A percentile compares a stretch with the other conserved stretches of the same genome.
Conservation (phyloP, 192 early-diverging fungal genomes). For the Umbelopsis ramanniana region DNA sequence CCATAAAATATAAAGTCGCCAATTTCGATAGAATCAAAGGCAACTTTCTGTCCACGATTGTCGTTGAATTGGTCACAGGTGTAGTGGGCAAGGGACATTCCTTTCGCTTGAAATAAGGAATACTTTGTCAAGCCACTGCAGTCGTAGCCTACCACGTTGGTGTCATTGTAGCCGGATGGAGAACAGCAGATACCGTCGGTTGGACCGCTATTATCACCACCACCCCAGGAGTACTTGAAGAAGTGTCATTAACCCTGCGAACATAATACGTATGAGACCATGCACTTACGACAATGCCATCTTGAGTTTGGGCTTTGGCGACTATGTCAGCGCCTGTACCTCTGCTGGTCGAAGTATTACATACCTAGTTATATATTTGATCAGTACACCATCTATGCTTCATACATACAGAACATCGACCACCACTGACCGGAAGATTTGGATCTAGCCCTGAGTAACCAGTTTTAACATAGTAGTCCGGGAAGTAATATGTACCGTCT, state of each 20-base stretch:
- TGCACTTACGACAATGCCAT: neutral
- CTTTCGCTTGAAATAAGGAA: neutral
- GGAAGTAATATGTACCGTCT: constrained; percentile 3
- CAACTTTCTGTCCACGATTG: constrained; percentile 3
- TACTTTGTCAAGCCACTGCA: constrained; percentile 22
- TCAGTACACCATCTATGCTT: too few relatives aligned
- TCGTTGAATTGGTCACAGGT: constrained; percentile 22
- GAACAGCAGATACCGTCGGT: constrained; percentile 11
- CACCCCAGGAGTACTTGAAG: constrained; percentile 2
- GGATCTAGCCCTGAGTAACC: constrained; percentile 6
- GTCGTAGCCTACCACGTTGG: constrained; percentile 4
- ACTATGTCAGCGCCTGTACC: neutral
- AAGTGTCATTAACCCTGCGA: neutral
- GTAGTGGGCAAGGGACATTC: constrained; percentile 1
- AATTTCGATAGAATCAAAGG: neutral
- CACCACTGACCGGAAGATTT: neutral
- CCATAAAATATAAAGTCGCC: constrained; percentile 21
- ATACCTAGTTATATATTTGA: too few relatives aligned
- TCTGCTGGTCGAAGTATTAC: neutral
- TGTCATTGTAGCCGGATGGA: neutral
- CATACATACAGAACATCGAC: too few relatives aligned
- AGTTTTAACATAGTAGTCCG: constrained; percentile 25
- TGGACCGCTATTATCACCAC: neutral
- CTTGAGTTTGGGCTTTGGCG: constrained; percentile 1
- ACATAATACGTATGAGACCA: neutral